These are phyloP conservation scores for Trichophyton mentagrophytes DNA, from an alignment of 2,329 filamentous ascomycete genomes.

Conservation along the genomic window DNA sequence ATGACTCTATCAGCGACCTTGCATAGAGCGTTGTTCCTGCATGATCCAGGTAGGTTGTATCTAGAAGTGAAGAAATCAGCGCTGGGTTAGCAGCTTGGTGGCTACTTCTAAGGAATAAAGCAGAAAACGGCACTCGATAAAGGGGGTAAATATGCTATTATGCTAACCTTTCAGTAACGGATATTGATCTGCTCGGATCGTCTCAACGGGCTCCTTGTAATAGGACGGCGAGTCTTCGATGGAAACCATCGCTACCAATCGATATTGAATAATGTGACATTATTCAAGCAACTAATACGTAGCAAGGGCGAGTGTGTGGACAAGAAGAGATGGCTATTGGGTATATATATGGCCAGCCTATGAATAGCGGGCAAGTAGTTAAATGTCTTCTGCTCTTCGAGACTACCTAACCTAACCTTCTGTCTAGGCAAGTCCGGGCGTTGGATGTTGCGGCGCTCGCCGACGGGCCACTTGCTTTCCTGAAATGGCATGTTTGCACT, in stretches of 20 bases:
- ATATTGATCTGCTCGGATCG: slow-evolving; percentile 37
- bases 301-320: not conserved
- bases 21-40: slow-evolving; percentile 78
- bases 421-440: not conserved
- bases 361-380: not conserved
- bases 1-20: slow-evolving; percentile 67
- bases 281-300: not conserved
- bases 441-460: not conserved
- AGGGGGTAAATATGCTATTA: not conserved
- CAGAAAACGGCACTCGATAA: not conserved
- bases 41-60: slow-evolving; percentile 77
- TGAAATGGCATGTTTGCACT: not conserved
- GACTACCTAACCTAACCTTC: not conserved
- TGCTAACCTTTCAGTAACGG: slow-evolving; percentile 30
- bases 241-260: not conserved
- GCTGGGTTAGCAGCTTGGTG: not conserved
- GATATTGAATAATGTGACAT: not conserved
- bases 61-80: slow-evolving; percentile 31
- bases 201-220: slow-evolving; percentile 31
- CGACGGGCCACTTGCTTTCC: not conserved
- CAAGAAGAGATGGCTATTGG: not conserved
- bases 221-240: not conserved
- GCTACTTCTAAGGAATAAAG: not conserved
- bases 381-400: not conserved
- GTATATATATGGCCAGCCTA: not conserved